A percentile compares a stretch with the other conserved stretches of the same genome.
Conservation (phyloP, 495 filamentous ascomycete genomes). For the Xylaria longipes region DNA sequence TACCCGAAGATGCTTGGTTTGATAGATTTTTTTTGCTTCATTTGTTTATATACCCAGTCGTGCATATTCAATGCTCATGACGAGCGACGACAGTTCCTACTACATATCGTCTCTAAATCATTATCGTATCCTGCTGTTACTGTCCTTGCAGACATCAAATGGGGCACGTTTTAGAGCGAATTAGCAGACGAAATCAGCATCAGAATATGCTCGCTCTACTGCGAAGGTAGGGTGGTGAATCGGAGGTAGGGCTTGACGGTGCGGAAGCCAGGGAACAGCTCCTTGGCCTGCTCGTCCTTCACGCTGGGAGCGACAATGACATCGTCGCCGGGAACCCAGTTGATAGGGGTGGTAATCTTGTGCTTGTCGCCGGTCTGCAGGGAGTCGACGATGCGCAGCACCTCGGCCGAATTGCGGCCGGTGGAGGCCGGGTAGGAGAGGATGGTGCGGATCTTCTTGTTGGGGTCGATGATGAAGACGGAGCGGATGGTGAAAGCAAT, state of each 20-base stretch:
- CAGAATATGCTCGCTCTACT: constrained; percentile 34
- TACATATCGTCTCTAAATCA: not conserved
- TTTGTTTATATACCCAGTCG: not conserved
- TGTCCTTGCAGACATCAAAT: not conserved
- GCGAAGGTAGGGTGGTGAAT: constrained; percentile 70
- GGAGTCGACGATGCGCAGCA: constrained; percentile 93
- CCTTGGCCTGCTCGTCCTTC: constrained; percentile 84
- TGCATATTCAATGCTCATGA: not conserved
- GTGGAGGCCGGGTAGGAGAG: constrained; percentile 97
- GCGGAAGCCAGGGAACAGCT: constrained; percentile 88
- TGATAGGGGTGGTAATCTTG: constrained; percentile 90
- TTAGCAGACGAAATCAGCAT: not conserved
- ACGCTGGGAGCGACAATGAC: constrained; percentile 94
- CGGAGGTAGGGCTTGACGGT: constrained; percentile 93
- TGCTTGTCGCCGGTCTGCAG: constrained; percentile 98
- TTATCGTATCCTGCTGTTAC: not conserved
- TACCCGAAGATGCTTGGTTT: not conserved
- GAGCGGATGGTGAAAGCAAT: constrained; percentile 98
- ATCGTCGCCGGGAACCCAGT: constrained; percentile 90
- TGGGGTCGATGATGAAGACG: constrained; percentile 98
- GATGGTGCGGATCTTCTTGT: constrained; percentile 96
- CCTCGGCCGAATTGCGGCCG: constrained; percentile 94
- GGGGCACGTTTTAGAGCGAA: not conserved
- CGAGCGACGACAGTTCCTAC: not conserved
- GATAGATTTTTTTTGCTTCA: not conserved